Evolutionary conservation across 2,329 filamentous ascomycete species (phyloP), one percentile per base, ranked within the genome.

Genomic region (Cladosporium sp.): DNA sequence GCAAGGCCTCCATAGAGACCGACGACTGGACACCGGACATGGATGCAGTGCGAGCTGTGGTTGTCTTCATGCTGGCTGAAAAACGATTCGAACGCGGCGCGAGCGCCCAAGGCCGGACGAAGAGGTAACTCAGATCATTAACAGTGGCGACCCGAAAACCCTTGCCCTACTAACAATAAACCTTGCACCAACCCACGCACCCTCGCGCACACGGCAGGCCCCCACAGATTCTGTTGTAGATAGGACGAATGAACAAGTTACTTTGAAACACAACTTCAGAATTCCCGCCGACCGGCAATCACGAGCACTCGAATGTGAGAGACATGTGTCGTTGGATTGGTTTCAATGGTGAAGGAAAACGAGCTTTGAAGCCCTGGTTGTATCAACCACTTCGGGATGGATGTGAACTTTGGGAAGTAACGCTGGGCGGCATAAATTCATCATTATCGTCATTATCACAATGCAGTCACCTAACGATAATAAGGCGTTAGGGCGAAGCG

Each of bases 131-230:
- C n/a, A 35, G 33, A n/a, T n/a, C 33, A n/a, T 35, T 10, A 35
- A 35, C 33, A 22, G 19, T 22, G 33, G 9, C 33, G 33, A 35
- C 33, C 33, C 9, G 33, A 22, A 35, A 35, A 35, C 33, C 33
- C 33, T 10, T 35, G 10, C 28, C 32, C 37, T 33, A 14, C 48
- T 51, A 38, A 37, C 43, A 14, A 11, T 14, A 35, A 46, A 33
- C 50, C 35, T 43, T 48, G 38, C 43, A 37, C 42, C 18, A 28
- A 9, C 32, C 38, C 51, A 34, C 28, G 31, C 19, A 43, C 48
- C 18, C 43, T 35, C 52, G 32, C 45, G 45, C 41, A 54, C 43
- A 45, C 56, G 52, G 16, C 49, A 49, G 18, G 45, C 16, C 45
- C 44, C 56, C 40, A 14, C 40, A 10, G 9, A 11, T 10, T 43